Base-by-base conservation (phyloP, 2,329 filamentous ascomycete genomes). In the Zasmidium cellare region DNA sequence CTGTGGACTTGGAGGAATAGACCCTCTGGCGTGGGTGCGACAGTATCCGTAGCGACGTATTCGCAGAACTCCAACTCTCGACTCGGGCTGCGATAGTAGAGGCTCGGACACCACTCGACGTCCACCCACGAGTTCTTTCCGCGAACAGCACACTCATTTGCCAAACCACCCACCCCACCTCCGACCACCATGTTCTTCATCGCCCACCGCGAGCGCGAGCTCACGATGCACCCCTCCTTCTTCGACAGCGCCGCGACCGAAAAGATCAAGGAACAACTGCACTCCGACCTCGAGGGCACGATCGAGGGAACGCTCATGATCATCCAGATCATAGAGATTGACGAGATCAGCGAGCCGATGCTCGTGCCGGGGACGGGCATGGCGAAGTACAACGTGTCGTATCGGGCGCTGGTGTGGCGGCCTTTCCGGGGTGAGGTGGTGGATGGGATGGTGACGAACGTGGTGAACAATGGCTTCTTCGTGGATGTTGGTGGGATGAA, bases 401-500 rank as follows among this genome's bases (percentile, higher is more conserved):
- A 97, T 74, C 90, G 92, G 60, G 94, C 94, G 53, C 93, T 99
- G 59, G 91, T 99, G 57, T 99, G 93, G 93, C 86, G 93, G 71
- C 94, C 94, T 11, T 99, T 97, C 82, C 93, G 94, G 77, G 93
- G 94, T 71, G 94, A 99, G 82, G 96, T 94, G 75, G 94, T 97
- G 70, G 94, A 99, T 81, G 93, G 92, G 45, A 87, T 96, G 66
- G 93, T 97, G 58, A 90, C 88, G 65, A 93, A 89, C 23, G 91
- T 97, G 67, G 96, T 97, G 72, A 87, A 88, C 24, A 90, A 94
- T 66, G 94, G 91, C 51, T 96, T 99, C 79, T 97, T 93, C 68
- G 88, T 89, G 56, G 87, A 91, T 69, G 89, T 90, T 64, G 91
- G 90, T 1, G 90, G 90, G 20, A 76, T 96, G 66, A 82, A 84